Evolutionary conservation across 2,329 filamentous ascomycete genomes (phyloP), one percentile per base, ranked within the genome.

Genomic region (Purpureocillium takamizusanense): DNA sequence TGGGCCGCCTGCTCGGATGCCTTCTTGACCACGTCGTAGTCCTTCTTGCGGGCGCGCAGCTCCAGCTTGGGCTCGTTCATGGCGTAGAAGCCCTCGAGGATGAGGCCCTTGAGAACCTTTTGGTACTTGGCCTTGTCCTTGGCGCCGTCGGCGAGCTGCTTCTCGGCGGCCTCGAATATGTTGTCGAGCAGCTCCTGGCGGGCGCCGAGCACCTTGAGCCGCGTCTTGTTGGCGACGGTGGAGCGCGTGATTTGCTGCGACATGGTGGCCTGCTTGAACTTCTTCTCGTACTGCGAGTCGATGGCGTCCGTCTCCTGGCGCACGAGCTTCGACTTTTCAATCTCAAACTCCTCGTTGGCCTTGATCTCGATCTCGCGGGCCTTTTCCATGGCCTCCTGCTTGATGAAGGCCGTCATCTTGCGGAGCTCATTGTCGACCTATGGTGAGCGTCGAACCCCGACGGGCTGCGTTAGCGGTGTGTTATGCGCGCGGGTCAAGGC

Each of bases 381-480:
- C 69, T 98, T 98, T 63, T 98, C 92, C 57, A 84, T 78, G 42
- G 92, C 92, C 72, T 98, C 92, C 70, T 97, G 92, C 66, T 88
- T 86, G 80, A 98, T 98, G 78, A 98, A 98, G 61, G 89, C 90
- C 43, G 92, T 97, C 92, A 98, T 98, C 79, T 98, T 98, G 76
- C 86, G 89, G 68, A 98, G 86, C 80, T 98, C 92, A 69, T 86
- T 82, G 69, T 86, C 82, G 76, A 98, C 92, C 88, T 97, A 62
- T 21, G 23, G n/a, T n/a, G n/a, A n/a, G n/a, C 29, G 35, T 25
- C 28, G 44, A 25, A 25, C 13, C 35, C 33, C 11, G 31, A 16
- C 21, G 18, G 27, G 27, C 37, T 29, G 10, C 16, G n/a, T 36
- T 25, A 32, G 33, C 33, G 17, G 15, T 12, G 11, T 7, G 9